Conservation (phyloP, 192 early-diverging fungal species). For the Coemansia sp. region DNA sequence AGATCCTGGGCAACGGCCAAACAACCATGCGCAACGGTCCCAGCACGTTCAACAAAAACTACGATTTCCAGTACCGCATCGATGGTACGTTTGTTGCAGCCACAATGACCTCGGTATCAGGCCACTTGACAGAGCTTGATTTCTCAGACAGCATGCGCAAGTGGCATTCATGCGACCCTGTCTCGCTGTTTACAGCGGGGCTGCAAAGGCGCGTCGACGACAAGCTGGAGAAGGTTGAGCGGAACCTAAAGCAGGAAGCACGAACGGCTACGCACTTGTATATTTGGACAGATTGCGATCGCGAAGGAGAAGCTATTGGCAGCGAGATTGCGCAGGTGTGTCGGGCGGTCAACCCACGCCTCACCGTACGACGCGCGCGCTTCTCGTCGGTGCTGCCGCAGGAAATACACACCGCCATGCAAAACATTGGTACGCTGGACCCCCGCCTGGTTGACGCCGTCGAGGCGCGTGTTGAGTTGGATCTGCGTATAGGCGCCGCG, state of each 20-base stretch:
- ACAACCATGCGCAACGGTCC: constrained; percentile 19
- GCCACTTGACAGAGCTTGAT: constrained; percentile 72
- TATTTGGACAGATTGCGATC: constrained; percentile 99
- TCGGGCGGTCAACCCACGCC: constrained; percentile 55
- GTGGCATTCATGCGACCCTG: constrained; percentile 65
- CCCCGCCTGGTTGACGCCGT: constrained; percentile 75
- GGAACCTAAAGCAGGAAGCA: constrained; percentile 66
- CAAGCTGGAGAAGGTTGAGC: constrained; percentile 44
- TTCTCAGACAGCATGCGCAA: constrained; percentile 59
- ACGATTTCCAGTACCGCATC: constrained; percentile 67
- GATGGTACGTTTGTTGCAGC: constrained; percentile 57
- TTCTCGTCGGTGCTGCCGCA: constrained; percentile 84
- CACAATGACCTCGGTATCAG: constrained; percentile 79
- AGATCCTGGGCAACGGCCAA: constrained; percentile 65
- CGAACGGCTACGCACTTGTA: constrained; percentile 64
- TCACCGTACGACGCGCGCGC: constrained; percentile 75
- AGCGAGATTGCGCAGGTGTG: constrained; percentile 75
- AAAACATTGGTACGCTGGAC: constrained; percentile 69
- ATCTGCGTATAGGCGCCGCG: constrained; percentile 86
- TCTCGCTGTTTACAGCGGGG: constrained; percentile 64
- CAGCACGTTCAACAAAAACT: constrained; percentile 76
- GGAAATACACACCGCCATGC: constrained; percentile 80
- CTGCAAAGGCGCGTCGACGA: constrained; percentile 57
- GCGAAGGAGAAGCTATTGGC: constrained; percentile 94
- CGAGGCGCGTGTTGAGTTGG: constrained; percentile 79